Conservation (phyloP, 345 rosid genomes). For the Iberis pinnata region DNA sequence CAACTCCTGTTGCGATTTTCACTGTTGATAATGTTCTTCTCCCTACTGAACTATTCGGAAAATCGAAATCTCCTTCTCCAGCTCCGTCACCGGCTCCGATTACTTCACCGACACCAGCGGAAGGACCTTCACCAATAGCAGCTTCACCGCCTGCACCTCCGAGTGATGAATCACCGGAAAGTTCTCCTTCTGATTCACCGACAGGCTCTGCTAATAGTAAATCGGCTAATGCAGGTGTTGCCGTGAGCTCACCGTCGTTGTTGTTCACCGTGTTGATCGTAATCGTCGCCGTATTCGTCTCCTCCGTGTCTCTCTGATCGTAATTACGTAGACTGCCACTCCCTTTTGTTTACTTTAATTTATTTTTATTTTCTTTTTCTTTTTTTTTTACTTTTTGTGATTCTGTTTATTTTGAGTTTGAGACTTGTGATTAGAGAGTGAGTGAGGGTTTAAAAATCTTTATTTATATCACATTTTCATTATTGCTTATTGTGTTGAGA, state of each 20-base stretch:
- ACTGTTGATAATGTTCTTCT: conserved; percentile 69
- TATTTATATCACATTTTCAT: no score
- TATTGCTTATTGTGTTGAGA: no score
- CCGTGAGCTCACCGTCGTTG: conserved; percentile 38
- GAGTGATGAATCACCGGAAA: conserved; percentile 41
- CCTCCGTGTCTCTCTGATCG: conserved; percentile 38
- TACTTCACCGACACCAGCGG: conserved; percentile 46
- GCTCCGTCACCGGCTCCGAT: conserved; percentile 52
- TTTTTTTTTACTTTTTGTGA: background rate
- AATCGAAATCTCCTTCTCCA: conserved; percentile 58
- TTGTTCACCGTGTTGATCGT: conserved; percentile 30
- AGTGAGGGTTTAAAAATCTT: no score
- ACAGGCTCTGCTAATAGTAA: conserved; percentile 42
- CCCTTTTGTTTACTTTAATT: conserved; percentile 10
- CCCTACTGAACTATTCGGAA: conserved; percentile 63
- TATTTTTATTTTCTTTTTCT: background rate
- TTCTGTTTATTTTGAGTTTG: background rate
- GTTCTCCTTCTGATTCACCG: conserved; percentile 59
- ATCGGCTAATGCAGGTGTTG: conserved; percentile 37
- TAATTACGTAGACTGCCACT: conserved; percentile 27
- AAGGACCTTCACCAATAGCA: conserved; percentile 56
- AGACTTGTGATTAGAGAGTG: background rate
- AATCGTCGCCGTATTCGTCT: conserved; percentile 27
- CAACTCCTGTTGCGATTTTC: conserved; percentile 65
- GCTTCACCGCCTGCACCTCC: conserved; percentile 94